Evolutionary conservation across 2,329 filamentous ascomycete species (phyloP).

Genomic region (Xylaria sp.): DNA sequence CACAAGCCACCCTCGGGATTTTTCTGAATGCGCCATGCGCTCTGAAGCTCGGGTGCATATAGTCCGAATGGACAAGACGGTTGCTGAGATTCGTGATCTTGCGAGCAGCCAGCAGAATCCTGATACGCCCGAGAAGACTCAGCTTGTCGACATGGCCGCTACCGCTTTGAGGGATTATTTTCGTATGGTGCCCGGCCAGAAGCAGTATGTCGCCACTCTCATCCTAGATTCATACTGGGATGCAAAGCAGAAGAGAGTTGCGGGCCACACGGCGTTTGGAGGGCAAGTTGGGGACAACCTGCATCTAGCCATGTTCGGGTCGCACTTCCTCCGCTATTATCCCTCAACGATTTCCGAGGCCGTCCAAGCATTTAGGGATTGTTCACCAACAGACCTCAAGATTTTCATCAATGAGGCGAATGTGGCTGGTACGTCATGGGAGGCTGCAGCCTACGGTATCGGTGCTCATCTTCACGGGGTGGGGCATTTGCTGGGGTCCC

Average conservation of each 20-base stretch:
- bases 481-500: constrained; percentile 89
- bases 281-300: constrained; percentile 77
- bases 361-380: constrained; percentile 87
- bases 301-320: constrained; percentile 89
- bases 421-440: constrained; percentile 91
- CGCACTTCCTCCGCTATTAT: constrained; percentile 91
- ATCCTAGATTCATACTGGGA: constrained; percentile 94
- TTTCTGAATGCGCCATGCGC: constrained; percentile 76
- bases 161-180: constrained; percentile 85
- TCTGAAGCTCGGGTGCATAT: constrained; percentile 93
- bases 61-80: constrained; percentile 83
- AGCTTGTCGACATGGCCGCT: constrained; percentile 79
- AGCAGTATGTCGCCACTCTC: constrained; percentile 87
- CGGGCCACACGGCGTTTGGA: constrained; percentile 86
- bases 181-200: constrained; percentile 77
- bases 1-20: constrained; percentile 80
- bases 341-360: constrained; percentile 90
- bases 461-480: constrained; percentile 92
- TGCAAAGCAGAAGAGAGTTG: constrained; percentile 72
- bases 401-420: constrained; percentile 86
- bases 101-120: constrained; percentile 82
- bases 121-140: constrained; percentile 74
- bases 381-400: constrained; percentile 85
- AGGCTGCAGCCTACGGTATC: constrained; percentile 93
- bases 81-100: constrained; percentile 83